phyloP scores from a whole-genome alignment of 192 early-diverging fungal species.

The Spizellomyces sp. region DNA sequence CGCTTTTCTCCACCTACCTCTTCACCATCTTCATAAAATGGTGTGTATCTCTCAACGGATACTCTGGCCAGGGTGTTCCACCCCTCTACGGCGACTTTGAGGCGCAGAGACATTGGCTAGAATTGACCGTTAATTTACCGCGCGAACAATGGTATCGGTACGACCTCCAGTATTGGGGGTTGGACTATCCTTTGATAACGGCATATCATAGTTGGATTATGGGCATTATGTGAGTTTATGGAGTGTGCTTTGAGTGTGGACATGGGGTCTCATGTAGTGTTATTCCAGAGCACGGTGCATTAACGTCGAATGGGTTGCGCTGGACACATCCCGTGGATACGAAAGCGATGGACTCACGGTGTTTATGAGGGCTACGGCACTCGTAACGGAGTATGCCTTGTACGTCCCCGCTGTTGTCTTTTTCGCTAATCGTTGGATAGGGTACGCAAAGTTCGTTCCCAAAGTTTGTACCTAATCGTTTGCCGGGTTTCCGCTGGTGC shows the following conservation, averaged over 20 bases:
- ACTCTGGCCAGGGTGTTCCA: conserved; percentile 73
- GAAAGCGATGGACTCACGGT: conserved; percentile 74
- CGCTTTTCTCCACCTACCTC: conserved; percentile 29
- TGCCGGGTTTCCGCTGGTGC: background rate
- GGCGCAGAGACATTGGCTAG: conserved; percentile 99
- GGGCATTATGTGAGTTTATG: conserved; percentile 67
- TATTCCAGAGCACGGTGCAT: conserved; percentile 66
- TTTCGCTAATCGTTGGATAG: conserved; percentile 49
- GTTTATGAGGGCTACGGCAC: conserved; percentile 89
- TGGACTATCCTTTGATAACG: conserved; percentile 97
- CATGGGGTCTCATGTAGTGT: background rate
- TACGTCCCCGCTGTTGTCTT: conserved; percentile 78
- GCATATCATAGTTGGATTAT: conserved; percentile 91
- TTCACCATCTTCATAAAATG: conserved; percentile 66
- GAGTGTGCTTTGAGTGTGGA: background rate
- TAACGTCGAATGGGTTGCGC: conserved; percentile 82
- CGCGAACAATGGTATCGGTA: conserved; percentile 85
- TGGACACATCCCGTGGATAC: conserved; percentile 81
- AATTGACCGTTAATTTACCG: conserved; percentile 83
- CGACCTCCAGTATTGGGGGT: conserved; percentile 86
- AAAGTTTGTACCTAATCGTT: conserved; percentile 5
- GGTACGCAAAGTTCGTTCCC: conserved; percentile 1
- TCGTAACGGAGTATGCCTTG: conserved; percentile 72
- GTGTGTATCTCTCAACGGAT: conserved; percentile 65
- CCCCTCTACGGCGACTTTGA: conserved; percentile 96